Conservation (phyloP, 2,329 filamentous ascomycete genomes). For the Cercospora zeina region DNA sequence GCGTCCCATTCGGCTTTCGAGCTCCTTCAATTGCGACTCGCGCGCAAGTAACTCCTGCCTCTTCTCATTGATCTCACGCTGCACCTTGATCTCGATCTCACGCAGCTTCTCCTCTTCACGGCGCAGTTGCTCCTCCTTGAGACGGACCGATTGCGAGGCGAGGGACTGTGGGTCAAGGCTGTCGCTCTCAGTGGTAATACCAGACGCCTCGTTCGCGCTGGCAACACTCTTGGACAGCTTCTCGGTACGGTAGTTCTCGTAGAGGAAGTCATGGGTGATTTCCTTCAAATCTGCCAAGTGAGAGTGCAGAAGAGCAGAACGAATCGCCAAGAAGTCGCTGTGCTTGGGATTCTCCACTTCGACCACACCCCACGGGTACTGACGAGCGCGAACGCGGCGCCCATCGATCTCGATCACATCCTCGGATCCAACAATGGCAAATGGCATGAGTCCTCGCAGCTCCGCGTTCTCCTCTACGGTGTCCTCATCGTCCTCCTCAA, state of each 20-base stretch:
- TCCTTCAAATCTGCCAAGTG: constrained; percentile 98
- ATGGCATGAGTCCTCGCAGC: constrained; percentile 95
- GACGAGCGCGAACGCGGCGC: constrained; percentile 85
- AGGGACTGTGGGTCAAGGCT: constrained; percentile 98
- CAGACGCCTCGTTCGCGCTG: constrained; percentile 59
- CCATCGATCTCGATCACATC: constrained; percentile 92
- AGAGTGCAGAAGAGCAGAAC: constrained; percentile 93
- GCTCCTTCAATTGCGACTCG: constrained; percentile 97
- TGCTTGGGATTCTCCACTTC: constrained; percentile 99
- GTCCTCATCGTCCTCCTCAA: constrained; percentile 98
- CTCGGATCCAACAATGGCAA: constrained; percentile 97
- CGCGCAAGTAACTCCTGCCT: constrained; percentile 95
- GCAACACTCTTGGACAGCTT: constrained; percentile 99
- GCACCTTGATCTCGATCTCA: constrained; percentile 99
- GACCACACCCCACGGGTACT: constrained; percentile 98
- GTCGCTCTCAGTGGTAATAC: constrained; percentile 33
- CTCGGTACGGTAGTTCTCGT: constrained; percentile 99
- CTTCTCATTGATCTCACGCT: constrained; percentile 99
- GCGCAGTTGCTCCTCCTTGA: constrained; percentile 99
- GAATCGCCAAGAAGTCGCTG: constrained; percentile 96
- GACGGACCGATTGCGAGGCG: constrained; percentile 91
- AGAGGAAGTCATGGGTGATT: constrained; percentile 99
- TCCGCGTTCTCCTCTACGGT: constrained; percentile 99
- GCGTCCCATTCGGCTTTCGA: constrained; percentile 94
- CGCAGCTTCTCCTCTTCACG: constrained; percentile 99